Conservation (phyloP, 768 basidiomycete genomes). For the Mycena crocata region DNA sequence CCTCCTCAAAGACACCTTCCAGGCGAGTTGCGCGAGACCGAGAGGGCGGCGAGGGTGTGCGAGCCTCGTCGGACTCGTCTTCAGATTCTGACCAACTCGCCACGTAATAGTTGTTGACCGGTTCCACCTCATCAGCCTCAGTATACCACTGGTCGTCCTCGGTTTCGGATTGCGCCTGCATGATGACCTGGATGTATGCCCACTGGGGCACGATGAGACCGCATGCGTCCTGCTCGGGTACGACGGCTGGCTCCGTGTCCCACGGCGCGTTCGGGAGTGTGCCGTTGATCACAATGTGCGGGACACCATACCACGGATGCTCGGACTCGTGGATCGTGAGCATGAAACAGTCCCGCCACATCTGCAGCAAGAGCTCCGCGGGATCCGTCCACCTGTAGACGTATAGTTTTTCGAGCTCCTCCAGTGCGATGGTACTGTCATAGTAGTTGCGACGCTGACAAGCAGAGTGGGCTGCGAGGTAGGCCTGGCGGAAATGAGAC, state of each 20-base stretch:
- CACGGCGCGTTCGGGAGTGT: conserved; percentile 54
- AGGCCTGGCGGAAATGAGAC: conserved; percentile 46
- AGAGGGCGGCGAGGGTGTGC: conserved; percentile 32
- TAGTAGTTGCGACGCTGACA: conserved; percentile 52
- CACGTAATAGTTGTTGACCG: background rate
- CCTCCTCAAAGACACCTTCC: conserved; percentile 29
- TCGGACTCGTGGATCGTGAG: conserved; percentile 57
- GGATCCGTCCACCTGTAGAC: conserved; percentile 62
- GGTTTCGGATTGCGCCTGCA: conserved; percentile 1
- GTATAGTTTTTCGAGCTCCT: conserved; percentile 19
- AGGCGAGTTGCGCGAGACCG: conserved; percentile 4
- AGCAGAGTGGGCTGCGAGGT: conserved; percentile 53
- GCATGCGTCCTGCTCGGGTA: conserved; percentile 19
- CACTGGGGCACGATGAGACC: conserved; percentile 19
- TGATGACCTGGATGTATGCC: background rate
- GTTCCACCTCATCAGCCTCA: background rate
- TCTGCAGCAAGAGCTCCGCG: conserved; percentile 45
- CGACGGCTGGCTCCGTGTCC: conserved; percentile 20
- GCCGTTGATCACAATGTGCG: conserved; percentile 59
- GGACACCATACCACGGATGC: conserved; percentile 49
- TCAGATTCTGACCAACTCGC: conserved; percentile 24
- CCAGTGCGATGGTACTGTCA: conserved; percentile 33
- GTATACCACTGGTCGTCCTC: conserved; percentile 13
- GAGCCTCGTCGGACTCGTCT: conserved; percentile 26
- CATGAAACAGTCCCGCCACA: conserved; percentile 38